Percentiles rank a stretch among this genome's conserved stretches.
phyloP scores from a whole-genome alignment of 1,284 basidiomycete genomes.

The Inonotus obliquus region DNA sequence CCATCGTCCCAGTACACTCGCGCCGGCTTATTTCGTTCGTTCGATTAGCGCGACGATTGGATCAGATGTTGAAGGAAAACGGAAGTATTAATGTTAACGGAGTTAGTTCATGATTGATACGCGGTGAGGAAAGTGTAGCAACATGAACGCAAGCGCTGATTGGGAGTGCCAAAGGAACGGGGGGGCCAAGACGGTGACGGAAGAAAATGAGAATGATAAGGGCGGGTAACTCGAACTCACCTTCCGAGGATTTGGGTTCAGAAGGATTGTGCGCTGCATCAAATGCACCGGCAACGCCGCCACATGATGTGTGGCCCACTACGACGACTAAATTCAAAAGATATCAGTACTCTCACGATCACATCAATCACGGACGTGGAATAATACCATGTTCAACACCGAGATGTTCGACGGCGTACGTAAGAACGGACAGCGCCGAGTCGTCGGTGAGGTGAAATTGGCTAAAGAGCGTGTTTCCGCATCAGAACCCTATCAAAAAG shows the following conservation, averaged over 20 bases:
- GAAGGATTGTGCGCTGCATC: constrained; percentile 29
- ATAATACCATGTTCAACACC: constrained; percentile 79
- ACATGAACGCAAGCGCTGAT: neutral
- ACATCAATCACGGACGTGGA: neutral
- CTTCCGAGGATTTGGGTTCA: constrained; percentile 8
- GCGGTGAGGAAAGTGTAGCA: neutral
- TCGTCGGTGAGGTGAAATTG: constrained; percentile 80
- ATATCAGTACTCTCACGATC: neutral
- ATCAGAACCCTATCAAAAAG: neutral
- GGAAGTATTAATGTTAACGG: constrained; percentile 1
- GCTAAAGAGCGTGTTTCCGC: constrained; percentile 34
- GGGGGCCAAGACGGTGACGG: neutral
- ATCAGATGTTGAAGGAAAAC: constrained; percentile 1
- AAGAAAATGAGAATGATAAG: neutral
- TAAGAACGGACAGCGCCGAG: constrained; percentile 73
- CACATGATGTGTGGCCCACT: constrained; percentile 80
- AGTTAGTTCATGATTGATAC: constrained; percentile 9
- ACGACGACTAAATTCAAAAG: constrained; percentile 53
- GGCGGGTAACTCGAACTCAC: constrained; percentile 13
- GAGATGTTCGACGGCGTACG: constrained; percentile 76
- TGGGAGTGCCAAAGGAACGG: neutral
- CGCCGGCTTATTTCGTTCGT: constrained; percentile 30
- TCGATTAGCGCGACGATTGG: neutral
- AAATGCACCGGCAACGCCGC: constrained; percentile 67
- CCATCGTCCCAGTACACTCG: constrained; percentile 60